phyloP scores from a whole-genome alignment of 2,329 filamentous ascomycete genomes.

The Pestalotiopsis sp. region DNA sequence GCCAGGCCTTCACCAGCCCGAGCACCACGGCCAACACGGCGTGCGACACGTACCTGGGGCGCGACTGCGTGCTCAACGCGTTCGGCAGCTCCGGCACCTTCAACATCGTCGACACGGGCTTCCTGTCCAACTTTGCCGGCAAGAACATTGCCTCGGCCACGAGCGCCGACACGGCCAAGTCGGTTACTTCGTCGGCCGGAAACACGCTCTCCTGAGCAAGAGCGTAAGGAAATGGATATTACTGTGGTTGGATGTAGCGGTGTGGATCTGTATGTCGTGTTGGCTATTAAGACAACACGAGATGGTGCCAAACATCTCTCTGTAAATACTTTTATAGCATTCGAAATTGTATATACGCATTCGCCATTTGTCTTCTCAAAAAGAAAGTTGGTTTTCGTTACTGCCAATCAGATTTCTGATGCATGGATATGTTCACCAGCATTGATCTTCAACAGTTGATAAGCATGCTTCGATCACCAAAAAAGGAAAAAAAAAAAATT shows the following conservation, averaged over 20 bases:
- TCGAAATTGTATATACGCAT: background rate
- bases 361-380: too few species aligned
- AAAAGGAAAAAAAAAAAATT: too few species aligned
- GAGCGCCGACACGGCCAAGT: background rate
- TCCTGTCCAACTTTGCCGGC: slow-evolving; percentile 26
- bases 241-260: background rate
- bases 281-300: background rate
- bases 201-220: background rate
- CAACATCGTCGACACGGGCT: slow-evolving; percentile 26
- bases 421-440: too few species aligned
- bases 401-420: too few species aligned
- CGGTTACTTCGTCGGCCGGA: background rate
- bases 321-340: background rate
- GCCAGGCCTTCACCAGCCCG: slow-evolving; percentile 14
- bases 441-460: too few species aligned
- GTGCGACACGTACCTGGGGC: slow-evolving; percentile 10
- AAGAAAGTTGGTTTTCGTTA: too few species aligned
- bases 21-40: slow-evolving; percentile 16
- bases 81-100: slow-evolving; percentile 20
- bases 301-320: background rate
- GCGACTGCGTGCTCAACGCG: slow-evolving; percentile 6
- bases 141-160: slow-evolving; percentile 12
- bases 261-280: background rate
- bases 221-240: background rate
- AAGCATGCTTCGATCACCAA: too few species aligned